phyloP scores from a whole-genome alignment of 768 basidiomycete genomes.

The Auricularia cornea region DNA sequence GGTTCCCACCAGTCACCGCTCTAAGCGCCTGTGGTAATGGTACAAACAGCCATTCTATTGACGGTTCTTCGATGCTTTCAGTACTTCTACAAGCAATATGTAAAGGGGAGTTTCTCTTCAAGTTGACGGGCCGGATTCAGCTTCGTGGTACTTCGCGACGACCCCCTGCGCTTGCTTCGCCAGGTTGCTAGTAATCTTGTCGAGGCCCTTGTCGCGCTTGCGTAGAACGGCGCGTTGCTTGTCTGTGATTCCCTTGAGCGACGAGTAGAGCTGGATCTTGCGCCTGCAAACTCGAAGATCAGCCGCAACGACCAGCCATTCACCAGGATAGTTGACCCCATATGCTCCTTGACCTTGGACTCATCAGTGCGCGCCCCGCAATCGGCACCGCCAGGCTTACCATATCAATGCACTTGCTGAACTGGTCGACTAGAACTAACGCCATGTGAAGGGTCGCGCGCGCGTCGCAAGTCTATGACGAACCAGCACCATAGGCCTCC shows the following conservation, averaged over 20 bases:
- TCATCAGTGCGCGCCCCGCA: not conserved
- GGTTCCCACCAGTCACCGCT: too few relatives aligned
- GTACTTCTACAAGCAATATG: too few relatives aligned
- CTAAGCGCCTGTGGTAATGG: too few relatives aligned
- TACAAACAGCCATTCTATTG: too few relatives aligned
- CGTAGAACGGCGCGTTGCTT: not conserved
- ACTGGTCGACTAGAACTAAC: not conserved
- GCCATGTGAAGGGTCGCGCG: not conserved
- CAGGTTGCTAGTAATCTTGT: not conserved
- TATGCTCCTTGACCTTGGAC: not conserved
- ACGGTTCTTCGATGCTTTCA: too few relatives aligned
- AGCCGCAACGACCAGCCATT: not conserved
- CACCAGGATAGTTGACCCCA: not conserved
- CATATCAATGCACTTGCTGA: not conserved
- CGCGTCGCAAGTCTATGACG: not conserved
- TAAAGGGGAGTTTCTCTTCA: too few relatives aligned
- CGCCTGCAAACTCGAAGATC: not conserved
- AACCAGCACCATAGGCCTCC: not conserved
- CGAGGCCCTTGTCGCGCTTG: not conserved
- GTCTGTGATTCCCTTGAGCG: not conserved
- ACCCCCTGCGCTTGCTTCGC: not conserved
- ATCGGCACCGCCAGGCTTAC: not conserved
- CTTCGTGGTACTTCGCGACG: not conserved
- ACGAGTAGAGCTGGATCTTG: not conserved
- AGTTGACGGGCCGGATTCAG: too few relatives aligned